Evolutionary conservation across 2,329 filamentous ascomycete genomes (phyloP), one percentile per base, ranked within the genome.

Genomic region (Bipolaris sorokiniana): DNA sequence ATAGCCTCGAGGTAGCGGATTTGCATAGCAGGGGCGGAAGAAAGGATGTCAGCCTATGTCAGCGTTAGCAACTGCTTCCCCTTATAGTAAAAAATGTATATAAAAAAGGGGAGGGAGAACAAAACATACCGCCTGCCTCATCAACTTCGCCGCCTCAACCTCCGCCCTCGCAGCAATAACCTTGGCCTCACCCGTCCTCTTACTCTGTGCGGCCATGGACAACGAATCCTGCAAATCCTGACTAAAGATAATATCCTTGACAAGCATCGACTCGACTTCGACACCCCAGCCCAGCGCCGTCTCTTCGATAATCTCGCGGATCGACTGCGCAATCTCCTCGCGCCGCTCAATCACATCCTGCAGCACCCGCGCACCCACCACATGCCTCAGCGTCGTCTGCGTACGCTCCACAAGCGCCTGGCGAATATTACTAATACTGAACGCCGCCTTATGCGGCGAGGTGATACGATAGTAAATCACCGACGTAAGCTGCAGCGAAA

Each of bases 391-490:
- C 0, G 95, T 99, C 40, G 95, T 99, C 82, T 99, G 95, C 1
- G 95, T 99, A 61, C 95, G 92, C 84, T 99, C 95, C 63, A 99
- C 84, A 47, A 99, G 90, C n/a, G 95, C 95, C 80, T 96, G 92
- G 68, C 90, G 90, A 60, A 99, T 90, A 77, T 98, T 95, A 79
- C 89, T 84, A 76, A 99, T 97, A 66, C 95, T 95, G 75, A 98
- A 99, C 58, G 95, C 94, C 57, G 94, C 92, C 81, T 96, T 97
- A 85, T 98, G 94, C 1, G 95, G 95, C 26, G 90, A 90, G 53
- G 89, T 90, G 73, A 99, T 94, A 83, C 97, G 93, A 82, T 99
- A 99, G 85, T 99, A 99, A 80, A 99, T 97, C 75, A 99, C 95
- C 5, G 91, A 96, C 46, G 93, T 98, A 66, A 99, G 84, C 70